These are phyloP conservation scores for Arthroderma sp. DNA, from an alignment of 2,329 filamentous ascomycete species.

Conservation along the genomic window DNA sequence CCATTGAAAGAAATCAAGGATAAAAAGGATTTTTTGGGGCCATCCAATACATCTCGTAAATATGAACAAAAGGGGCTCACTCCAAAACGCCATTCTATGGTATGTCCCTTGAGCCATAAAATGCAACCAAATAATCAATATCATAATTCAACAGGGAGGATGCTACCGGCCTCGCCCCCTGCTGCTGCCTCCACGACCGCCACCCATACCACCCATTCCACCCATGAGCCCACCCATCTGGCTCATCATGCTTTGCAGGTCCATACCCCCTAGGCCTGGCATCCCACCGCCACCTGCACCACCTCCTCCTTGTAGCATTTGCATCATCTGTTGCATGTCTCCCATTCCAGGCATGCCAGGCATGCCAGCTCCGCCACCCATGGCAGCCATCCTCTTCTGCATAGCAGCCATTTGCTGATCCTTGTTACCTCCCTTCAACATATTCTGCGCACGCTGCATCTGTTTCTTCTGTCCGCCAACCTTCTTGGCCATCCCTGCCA, in stretches of 20 bases:
- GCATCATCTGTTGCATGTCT: slow-evolving; percentile 87
- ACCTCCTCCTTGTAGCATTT: slow-evolving; percentile 75
- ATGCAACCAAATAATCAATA: slow-evolving; percentile 3
- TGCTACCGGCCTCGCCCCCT: slow-evolving; percentile 14
- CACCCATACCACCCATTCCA: slow-evolving; percentile 37
- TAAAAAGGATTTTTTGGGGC: not conserved
- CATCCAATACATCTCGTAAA: not conserved
- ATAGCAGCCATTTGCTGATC: slow-evolving; percentile 89
- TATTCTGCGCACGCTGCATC: slow-evolving; percentile 84
- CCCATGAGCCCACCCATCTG: slow-evolving; percentile 57
- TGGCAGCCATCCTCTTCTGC: slow-evolving; percentile 88
- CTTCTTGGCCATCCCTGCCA: slow-evolving; percentile 98
- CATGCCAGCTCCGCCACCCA: slow-evolving; percentile 62
- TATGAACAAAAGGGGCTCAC: not conserved
- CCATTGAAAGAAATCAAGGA: not conserved
- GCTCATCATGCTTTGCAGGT: slow-evolving; percentile 62
- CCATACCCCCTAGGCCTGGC: slow-evolving; percentile 45
- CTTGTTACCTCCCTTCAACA: slow-evolving; percentile 83
- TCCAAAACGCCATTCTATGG: slow-evolving; percentile 4
- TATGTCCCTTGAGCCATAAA: not conserved
- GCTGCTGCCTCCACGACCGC: slow-evolving; percentile 26
- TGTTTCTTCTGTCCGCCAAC: slow-evolving; percentile 98
- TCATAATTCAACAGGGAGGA: not conserved
- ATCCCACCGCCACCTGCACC: slow-evolving; percentile 52
- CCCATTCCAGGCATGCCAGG: slow-evolving; percentile 57